Base-by-base conservation (phyloP, 441 rosid genomes). In the Arabidopsis hybrid region DNA sequence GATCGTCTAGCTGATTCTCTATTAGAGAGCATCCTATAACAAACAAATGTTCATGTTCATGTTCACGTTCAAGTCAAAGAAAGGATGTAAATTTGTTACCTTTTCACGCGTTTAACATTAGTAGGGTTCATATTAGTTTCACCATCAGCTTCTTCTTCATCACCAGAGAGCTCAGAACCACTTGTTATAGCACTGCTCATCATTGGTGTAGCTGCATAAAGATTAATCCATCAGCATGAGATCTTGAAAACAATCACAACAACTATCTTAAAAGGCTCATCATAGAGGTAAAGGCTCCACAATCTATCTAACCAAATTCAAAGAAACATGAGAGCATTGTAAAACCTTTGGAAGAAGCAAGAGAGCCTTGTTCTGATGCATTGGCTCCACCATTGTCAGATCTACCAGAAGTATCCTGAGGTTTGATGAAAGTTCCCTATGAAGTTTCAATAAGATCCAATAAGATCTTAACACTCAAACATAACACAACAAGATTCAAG, bases 1-100 rank as follows among this genome's bases (percentile, higher is more conserved):
- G 94, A 87, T 21, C 91, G 83, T 79, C 94, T 85, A 35, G 94
- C 94, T 21, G 94, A 87, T 78, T 87, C 94, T 53, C 91, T 77
- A 67, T 89, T 89, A 47, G 94, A 87, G 57, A 89, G 88, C 94
- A 89, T 89, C 78, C 94, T 89, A 84, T 21, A 61, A 70, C 58
- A 77, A 32, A 75, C 13, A 42, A 53, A 60, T n/a, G 34, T 35
- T 31, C 17, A 26, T 57, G 21, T 46, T 43, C 67, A 59, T 46
- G 51, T 21, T 21, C 26, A 21, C 0, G 26, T 21, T 45, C 16
- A 35, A 38, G 58, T 52, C 1, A 7, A 67, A 59, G 55, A 74
- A 47, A 50, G 58, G 49, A 79, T 59, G 31, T 14, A 60, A 73
- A 40, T 8, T 26, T 10, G 17, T 66, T 82, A 87, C 94, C 94